phyloP scores from a whole-genome alignment of 805 yeast species.

The Ogataea nitratoaversa region DNA sequence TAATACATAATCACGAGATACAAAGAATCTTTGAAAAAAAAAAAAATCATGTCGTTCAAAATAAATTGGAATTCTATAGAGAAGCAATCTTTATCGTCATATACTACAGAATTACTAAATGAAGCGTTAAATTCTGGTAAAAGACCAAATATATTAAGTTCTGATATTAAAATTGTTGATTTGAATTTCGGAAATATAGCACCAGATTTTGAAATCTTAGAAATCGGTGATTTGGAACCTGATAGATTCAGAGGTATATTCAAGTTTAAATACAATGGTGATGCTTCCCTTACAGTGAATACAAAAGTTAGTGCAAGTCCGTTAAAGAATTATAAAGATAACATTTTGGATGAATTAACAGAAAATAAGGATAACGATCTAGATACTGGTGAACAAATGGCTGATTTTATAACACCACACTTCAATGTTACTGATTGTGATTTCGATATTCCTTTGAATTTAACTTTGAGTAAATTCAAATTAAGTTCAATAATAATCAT shows the following conservation, averaged over 20 bases:
- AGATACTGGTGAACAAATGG: conserved; percentile 29
- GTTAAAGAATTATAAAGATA: conserved; percentile 54
- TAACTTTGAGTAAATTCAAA: conserved; percentile 66
- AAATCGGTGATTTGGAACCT: conserved; percentile 73
- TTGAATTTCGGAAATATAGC: conserved; percentile 70
- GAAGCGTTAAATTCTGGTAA: conserved; percentile 73
- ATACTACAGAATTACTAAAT: conserved; percentile 62
- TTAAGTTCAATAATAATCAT: conserved; percentile 79
- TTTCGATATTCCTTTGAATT: conserved; percentile 73
- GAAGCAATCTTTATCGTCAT: conserved; percentile 53
- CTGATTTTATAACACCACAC: conserved; percentile 58
- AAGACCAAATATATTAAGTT: conserved; percentile 65
- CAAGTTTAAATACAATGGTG: conserved; percentile 71
- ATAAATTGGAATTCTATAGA: conserved; percentile 76
- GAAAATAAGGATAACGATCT: conserved; percentile 28
- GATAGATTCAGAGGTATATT: conserved; percentile 81
- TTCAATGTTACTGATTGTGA: conserved; percentile 63
- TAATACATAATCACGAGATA: no score
- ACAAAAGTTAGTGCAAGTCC: conserved; percentile 86
- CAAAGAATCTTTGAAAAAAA: no score
- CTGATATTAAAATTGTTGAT: conserved; percentile 62
- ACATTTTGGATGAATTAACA: conserved; percentile 23
- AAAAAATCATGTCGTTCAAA: conserved; percentile 66
- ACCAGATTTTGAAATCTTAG: conserved; percentile 73
- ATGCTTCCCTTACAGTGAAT: conserved; percentile 67